Evolutionary conservation across 208 protist genomes (phyloP), one percentile per base, ranked within the genome.

Genomic region (Leishmania mexicana): DNA sequence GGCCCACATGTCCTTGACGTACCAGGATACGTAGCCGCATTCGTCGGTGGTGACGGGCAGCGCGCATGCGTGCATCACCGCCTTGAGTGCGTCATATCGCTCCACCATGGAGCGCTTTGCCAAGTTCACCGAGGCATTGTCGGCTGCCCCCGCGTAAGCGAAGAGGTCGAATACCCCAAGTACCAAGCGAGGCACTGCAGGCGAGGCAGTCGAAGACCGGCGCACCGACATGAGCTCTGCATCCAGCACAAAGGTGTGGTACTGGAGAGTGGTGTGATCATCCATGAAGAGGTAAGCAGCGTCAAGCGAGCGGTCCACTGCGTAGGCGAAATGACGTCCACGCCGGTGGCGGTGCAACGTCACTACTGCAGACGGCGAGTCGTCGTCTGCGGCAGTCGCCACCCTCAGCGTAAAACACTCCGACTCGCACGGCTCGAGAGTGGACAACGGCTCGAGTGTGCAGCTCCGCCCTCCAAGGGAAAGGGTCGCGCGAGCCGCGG

Each of bases 1-100:
- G 2, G 85, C 81, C 78, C 87, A 88, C 90, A 96, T 93, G 49
- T 92, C 86, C 83, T 96, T 96, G 13, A 86, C 90, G 78, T 90
- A 95, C 85, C 87, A 92, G 17, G 45, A 57, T 15, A 88, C 76
- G 17, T 62, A 53, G 13, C 60, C 72, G 28, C n/a, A 64, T 7
- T 40, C 15, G 35, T 24, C 38, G 5, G 28, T n/a, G 13, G 40
- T 15, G 51, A 54, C 45, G 31, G 80, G 70, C 19, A 53, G 13
- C 19, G 86, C 67, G 42, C 85, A 81, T 35, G 85, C 78, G 19
- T 60, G 62, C 70, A 93, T 58, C 57, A 89, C 45, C 4, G 75
- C n/a, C 70, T 88, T 84, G 19, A 94, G 76, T 4, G 31, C 57
- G 21, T 77, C 76, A 79, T 94, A 92, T 6, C 89, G 87, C 71